Evolutionary conservation across 306 rosid genomes (phyloP).

Genomic region (Benincasa hispida): DNA sequence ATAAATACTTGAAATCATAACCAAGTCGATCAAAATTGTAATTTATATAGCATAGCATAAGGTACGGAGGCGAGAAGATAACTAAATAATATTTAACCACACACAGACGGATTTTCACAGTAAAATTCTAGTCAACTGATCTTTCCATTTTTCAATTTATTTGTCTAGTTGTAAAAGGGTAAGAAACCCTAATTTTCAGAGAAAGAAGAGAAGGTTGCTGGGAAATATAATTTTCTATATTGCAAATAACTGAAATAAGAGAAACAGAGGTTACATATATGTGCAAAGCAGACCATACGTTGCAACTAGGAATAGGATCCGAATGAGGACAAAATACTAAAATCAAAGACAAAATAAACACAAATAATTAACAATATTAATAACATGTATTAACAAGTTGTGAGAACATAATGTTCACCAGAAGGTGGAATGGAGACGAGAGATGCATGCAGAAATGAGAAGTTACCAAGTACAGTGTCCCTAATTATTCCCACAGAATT

Average conservation of each 20-base stretch:
- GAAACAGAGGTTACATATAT: too few species aligned
- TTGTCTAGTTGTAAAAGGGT: neutral
- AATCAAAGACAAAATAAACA: too few species aligned
- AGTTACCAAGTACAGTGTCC: conserved; percentile 54
- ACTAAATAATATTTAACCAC: neutral
- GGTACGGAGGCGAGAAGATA: neutral
- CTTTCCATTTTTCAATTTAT: neutral
- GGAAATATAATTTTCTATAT: too few species aligned
- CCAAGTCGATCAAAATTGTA: conserved; percentile 5
- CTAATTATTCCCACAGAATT: conserved; percentile 86
- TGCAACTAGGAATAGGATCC: too few species aligned
- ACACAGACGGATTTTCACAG: neutral
- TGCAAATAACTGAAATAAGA: too few species aligned
- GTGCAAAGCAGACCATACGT: too few species aligned
- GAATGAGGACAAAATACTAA: too few species aligned
- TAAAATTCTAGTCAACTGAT: neutral
- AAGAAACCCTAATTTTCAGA: too few species aligned
- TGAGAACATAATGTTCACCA: neutral
- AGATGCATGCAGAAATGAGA: neutral
- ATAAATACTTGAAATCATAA: conserved; percentile 7
- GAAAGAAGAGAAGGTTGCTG: too few species aligned
- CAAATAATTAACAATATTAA: too few species aligned
- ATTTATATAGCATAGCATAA: neutral
- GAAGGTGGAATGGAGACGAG: neutral
- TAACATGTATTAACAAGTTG: neutral